Conservation (phyloP, 2,329 filamentous ascomycete genomes). For the Alternaria hordeiaustralica region DNA sequence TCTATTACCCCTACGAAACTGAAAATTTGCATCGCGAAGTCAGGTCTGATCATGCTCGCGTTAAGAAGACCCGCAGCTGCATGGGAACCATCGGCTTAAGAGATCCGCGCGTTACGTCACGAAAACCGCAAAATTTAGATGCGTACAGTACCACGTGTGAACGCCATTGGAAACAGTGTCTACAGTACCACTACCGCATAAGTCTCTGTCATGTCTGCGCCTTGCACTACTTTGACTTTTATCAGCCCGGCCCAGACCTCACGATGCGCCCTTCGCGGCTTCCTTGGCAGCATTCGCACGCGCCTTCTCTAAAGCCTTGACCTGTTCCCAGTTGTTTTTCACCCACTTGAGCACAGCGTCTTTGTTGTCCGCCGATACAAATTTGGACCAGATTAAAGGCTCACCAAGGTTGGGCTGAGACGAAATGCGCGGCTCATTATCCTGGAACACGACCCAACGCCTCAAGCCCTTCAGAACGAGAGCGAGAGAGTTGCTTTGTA, state of each 20-base stretch:
- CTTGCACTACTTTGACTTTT: background rate
- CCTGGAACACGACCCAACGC: slow-evolving; percentile 43
- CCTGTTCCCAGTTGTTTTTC: slow-evolving; percentile 35
- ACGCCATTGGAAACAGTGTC: background rate
- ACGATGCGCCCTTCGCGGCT: slow-evolving; percentile 4
- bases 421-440: slow-evolving; percentile 27
- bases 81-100: slow-evolving; percentile 32
- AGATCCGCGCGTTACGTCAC: slow-evolving; percentile 11
- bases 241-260: background rate
- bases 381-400: slow-evolving; percentile 30
- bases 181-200: background rate
- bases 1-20: slow-evolving; percentile 49
- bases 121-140: slow-evolving; percentile 9
- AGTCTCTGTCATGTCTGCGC: background rate
- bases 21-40: slow-evolving; percentile 35
- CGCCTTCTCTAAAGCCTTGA: slow-evolving; percentile 40
- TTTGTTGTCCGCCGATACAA: slow-evolving; percentile 16
- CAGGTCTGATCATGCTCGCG: background rate
- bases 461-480: slow-evolving; percentile 38
- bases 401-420: slow-evolving; percentile 19
- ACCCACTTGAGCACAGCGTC: slow-evolving; percentile 38
- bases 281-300: slow-evolving; percentile 21
- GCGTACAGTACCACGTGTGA: background rate
- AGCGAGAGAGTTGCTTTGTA: slow-evolving; percentile 31
- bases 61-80: slow-evolving; percentile 6